Conservation (phyloP, 192 early-diverging fungal species). For the Globomyces pollinis-pini region DNA sequence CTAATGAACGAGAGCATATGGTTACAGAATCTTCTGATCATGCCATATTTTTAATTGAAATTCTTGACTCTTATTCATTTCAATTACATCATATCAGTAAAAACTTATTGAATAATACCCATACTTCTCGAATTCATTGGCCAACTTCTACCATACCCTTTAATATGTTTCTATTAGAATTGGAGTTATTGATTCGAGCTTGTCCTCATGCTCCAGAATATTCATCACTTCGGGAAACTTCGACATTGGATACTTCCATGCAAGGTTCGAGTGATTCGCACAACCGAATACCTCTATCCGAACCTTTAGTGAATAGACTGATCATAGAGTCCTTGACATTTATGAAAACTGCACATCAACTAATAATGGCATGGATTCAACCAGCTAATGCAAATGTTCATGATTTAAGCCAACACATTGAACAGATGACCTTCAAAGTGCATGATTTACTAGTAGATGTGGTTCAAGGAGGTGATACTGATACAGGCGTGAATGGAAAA, state of each 20-base stretch:
- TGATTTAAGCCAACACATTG: neutral
- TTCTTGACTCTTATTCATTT: neutral
- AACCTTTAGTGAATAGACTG: neutral
- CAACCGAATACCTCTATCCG: neutral
- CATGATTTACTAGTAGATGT: neutral
- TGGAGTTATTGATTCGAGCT: slow-evolving; percentile 6
- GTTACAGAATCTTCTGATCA: slow-evolving; percentile 1
- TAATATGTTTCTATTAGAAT: slow-evolving; percentile 10
- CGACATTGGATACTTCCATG: too few species aligned
- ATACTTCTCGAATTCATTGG: neutral
- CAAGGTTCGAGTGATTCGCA: too few species aligned
- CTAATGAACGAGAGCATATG: neutral
- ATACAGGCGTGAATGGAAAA: neutral
- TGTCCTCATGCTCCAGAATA: neutral
- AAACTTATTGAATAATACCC: neutral
- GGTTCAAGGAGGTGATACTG: neutral
- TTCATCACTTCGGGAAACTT: too few species aligned
- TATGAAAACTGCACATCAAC: neutral
- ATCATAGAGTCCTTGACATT: neutral
- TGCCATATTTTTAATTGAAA: slow-evolving; percentile 7
- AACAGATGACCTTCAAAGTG: too few species aligned
- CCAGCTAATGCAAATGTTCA: neutral
- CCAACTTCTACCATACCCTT: slow-evolving; percentile 3
- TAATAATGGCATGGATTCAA: slow-evolving; percentile 1
- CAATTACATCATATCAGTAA: neutral